These are phyloP conservation scores for apple (Malus domestica) DNA, from an alignment of 306 rosid genomes.

Conservation along the genomic window ASM211411v1 NC_041793.1:29326001-29326500, in stretches of 20 bases:
- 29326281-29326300: background rate
- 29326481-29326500: background rate
- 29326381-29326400: background rate
- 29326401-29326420: background rate
- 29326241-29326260: background rate
- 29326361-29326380: background rate
- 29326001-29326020: background rate
- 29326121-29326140: background rate
- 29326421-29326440: background rate
- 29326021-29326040: no score
- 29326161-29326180: background rate
- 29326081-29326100: no score
- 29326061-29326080: background rate
- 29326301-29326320: background rate
- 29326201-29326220: background rate
- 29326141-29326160: no score
- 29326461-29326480: background rate
- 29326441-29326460: background rate
- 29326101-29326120: background rate
- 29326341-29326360: background rate
- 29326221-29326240: background rate
- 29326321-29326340: background rate
- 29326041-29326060: background rate
- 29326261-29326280: background rate
- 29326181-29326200: background rate